Base-by-base conservation (phyloP, 108 stramenopile species). In the Epithemia pelagica region DNA sequence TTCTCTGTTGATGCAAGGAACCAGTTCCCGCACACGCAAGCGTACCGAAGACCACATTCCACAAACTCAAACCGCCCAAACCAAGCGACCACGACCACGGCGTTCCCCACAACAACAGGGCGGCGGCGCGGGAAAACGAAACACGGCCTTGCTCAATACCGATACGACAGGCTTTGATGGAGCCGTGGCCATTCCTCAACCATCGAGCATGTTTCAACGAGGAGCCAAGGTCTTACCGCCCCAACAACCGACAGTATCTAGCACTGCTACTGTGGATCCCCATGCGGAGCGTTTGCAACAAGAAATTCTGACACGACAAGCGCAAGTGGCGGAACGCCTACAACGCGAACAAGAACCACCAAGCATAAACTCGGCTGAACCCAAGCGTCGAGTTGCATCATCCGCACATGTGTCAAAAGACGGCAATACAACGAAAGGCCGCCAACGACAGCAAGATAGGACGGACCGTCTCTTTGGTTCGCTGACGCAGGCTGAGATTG, bases 131-230 rank as follows among this genome's bases (percentile, higher is more conserved):
- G n/a, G n/a, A n/a, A n/a, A n/a, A n/a, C n/a, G n/a, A n/a, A n/a
- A n/a, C n/a, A n/a, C n/a, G n/a, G n/a, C n/a, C n/a, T n/a, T n/a
- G n/a, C n/a, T n/a, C n/a, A 63, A 63, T 33, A 63, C 62, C 32
- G 62, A 63, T 18, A 68, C 66, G 20, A 62, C 65, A 28, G 78
- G 75, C 21, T 85, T 80, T 57, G 78, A 92, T 64, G 87, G 90
- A 22, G 69, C 81, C 20, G 87, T 91, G 21, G 64, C 65, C 33
- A 78, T 91, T 58, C 90, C 87, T 5, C 84, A 81, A 66, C 86
- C 82, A 0, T 83, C 58, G 37, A 25, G 73, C 28, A 24, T 78
- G 26, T 79, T 90, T 63, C 46, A 31, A 30, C 20, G 15, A 56
- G 62, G 28, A 72, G 67, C 46, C 53, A 64, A 64, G 61, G 57